Base-by-base conservation (phyloP, 768 basidiomycete species). In the Mycena capillaripes region DNA sequence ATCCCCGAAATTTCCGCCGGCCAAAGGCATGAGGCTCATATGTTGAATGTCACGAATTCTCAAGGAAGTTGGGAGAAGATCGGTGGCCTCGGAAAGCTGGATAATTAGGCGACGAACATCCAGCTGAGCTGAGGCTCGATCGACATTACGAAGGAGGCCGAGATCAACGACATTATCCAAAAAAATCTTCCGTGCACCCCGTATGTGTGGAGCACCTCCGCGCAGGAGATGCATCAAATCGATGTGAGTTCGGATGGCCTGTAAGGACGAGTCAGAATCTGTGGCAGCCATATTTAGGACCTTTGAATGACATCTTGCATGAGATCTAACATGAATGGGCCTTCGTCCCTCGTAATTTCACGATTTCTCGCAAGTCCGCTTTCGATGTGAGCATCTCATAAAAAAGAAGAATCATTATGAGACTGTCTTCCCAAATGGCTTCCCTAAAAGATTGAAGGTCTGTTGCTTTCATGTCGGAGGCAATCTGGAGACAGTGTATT, bases 301-400 rank as follows among this genome's bases (percentile, higher is more conserved):
- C 27, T 12, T 7, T 42, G 32, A 56, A 19, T 25, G 30, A 70
- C 69, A 42, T 70, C 60, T 70, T 70, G 69, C 44, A 56, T 58
- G 8, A 70, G n/a, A 58, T 70, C 62, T 46, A 70, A 32, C 6
- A 70, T 63, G 21, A 70, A 70, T 70, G 69, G 1, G 69, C 69
- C 23, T 58, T 42, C 14, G 21, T 32, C 58, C 69, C 69, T 2
- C 42, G 61, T 8, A 70, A 32, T n/a, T 59, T 50, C 44, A 70
- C 36, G 10, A 70, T 56, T 9, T 70, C 55, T 25, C 58, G 46
- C 2, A 64, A 11, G 30, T 64, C 61, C 21, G 61, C 27, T 16
- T 64, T 70, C 1, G 69, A 70, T 9, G 62, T 58, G 21, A 70
- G 55, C 3, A 52, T 58, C 46, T 70, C 69, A 14, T 64, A 64